Evolutionary conservation across 2,329 filamentous ascomycete genomes (phyloP).

Genomic region (Hansfordia pulvinata): DNA sequence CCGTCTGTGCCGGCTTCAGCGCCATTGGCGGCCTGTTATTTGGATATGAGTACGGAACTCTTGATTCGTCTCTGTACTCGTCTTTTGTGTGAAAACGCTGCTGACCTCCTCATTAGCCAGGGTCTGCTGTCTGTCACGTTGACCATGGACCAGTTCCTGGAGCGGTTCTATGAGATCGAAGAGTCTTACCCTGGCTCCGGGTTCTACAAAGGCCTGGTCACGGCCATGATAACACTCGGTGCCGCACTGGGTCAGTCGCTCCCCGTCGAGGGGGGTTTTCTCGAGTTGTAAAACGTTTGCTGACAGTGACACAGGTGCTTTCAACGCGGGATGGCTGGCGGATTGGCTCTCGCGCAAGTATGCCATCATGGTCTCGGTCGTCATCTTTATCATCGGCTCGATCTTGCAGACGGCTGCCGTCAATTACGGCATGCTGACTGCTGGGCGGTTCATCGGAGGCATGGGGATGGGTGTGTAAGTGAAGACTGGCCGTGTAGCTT

Average conservation of each 20-base stretch:
- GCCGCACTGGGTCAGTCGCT: too few relatives aligned
- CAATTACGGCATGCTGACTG: conserved; percentile 31
- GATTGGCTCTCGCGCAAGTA: conserved; percentile 39
- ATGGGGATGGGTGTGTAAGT: conserved; percentile 29
- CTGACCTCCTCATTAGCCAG: too few relatives aligned
- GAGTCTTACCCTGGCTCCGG: conserved; percentile 30
- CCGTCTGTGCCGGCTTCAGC: too few relatives aligned
- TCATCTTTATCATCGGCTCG: conserved; percentile 25
- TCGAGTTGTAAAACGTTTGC: too few relatives aligned
- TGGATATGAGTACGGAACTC: too few relatives aligned
- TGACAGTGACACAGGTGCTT: conserved; percentile 36
- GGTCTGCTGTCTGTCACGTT: conserved; percentile 39
- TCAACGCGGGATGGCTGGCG: conserved; percentile 37
- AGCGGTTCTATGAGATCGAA: conserved; percentile 33
- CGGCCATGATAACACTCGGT: conserved; percentile 36
- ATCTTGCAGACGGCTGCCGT: conserved; percentile 33
- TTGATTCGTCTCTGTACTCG: too few relatives aligned
- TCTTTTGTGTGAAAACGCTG: too few relatives aligned
- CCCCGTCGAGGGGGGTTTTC: too few relatives aligned
- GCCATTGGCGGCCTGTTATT: too few relatives aligned
- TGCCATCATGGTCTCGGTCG: conserved; percentile 33
- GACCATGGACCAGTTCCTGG: conserved; percentile 35
- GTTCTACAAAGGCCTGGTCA: conserved; percentile 15
- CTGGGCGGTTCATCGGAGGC: conserved; percentile 40
- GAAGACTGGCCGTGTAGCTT: too few relatives aligned